phyloP scores from a whole-genome alignment of 495 filamentous ascomycete species.

The Aspergillus bertholletiae region DNA sequence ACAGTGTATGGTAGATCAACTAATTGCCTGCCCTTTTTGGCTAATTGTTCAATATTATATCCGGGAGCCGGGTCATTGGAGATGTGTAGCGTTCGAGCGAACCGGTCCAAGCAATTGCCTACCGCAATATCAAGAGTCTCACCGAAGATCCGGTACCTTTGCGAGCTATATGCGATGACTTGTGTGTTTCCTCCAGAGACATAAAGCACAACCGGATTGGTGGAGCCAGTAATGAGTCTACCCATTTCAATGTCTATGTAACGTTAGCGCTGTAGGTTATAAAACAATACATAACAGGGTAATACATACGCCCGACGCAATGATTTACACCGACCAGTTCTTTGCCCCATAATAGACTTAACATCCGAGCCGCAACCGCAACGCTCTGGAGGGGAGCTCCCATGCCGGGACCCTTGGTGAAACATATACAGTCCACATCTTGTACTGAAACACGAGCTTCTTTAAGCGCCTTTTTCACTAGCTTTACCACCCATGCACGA shows the following conservation, averaged over 20 bases:
- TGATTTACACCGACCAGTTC: constrained; percentile 91
- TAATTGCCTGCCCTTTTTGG: constrained; percentile 70
- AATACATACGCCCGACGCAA: constrained; percentile 78
- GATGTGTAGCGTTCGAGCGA: constrained; percentile 85
- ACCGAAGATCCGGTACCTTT: constrained; percentile 95
- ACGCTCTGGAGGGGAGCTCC: constrained; percentile 89
- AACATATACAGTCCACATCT: constrained; percentile 89
- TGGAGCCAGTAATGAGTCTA: constrained; percentile 82
- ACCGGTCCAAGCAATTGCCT: constrained; percentile 94
- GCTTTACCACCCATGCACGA: constrained; percentile 73
- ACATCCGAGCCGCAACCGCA: constrained; percentile 77
- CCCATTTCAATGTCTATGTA: constrained; percentile 89
- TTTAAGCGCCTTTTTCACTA: constrained; percentile 72
- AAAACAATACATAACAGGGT: too few relatives aligned
- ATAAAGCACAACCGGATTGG: constrained; percentile 94
- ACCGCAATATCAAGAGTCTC: constrained; percentile 97
- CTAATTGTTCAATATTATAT: constrained; percentile 96
- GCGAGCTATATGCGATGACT: constrained; percentile 92
- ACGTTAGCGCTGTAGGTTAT: constrained; percentile 16
- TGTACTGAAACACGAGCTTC: constrained; percentile 57
- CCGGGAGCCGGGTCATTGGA: constrained; percentile 94
- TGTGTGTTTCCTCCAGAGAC: constrained; percentile 97
- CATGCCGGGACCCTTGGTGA: constrained; percentile 95
- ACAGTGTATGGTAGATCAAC: constrained; percentile 93
- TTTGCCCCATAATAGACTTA: constrained; percentile 84